These are phyloP conservation scores for Arachis monticola DNA, from an alignment of 331 rosid genomes.

Conservation along the genomic window DNA sequence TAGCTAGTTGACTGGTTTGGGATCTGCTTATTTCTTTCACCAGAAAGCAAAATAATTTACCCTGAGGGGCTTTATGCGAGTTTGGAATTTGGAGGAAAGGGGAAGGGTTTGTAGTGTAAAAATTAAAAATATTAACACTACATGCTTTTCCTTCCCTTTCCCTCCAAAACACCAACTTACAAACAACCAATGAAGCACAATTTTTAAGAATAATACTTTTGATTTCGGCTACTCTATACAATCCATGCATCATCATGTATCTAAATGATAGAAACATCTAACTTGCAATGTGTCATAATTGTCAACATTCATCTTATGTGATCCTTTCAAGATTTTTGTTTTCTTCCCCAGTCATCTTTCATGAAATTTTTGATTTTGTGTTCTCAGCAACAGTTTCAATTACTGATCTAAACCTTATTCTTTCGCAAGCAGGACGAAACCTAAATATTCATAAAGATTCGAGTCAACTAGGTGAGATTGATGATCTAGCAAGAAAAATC, in stretches of 20 bases:
- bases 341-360: background rate
- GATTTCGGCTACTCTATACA: background rate
- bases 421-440: slow-evolving; percentile 19
- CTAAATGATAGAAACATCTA: background rate
- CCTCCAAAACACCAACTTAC: too few species aligned
- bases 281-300: background rate
- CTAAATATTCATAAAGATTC: slow-evolving; percentile 1
- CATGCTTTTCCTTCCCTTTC: too few species aligned
- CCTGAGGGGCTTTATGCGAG: background rate
- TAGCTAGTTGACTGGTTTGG: background rate
- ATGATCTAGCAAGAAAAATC: slow-evolving; percentile 27
- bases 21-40: slow-evolving; percentile 6
- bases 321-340: background rate
- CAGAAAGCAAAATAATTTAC: slow-evolving; percentile 7
- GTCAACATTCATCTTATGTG: slow-evolving; percentile 17
- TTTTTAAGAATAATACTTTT: slow-evolving; percentile 14
- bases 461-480: slow-evolving; percentile 18
- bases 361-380: background rate
- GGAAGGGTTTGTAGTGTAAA: too few species aligned
- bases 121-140: too few species aligned
- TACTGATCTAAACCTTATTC: slow-evolving; percentile 13
- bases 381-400: slow-evolving; percentile 25
- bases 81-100: too few species aligned
- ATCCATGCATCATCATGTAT: background rate
- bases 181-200: background rate